A percentile compares a stretch with the other conserved stretches of the same genome.
phyloP scores from a whole-genome alignment of 257 asterid genomes.

The Buddleja alternifolia region DNA sequence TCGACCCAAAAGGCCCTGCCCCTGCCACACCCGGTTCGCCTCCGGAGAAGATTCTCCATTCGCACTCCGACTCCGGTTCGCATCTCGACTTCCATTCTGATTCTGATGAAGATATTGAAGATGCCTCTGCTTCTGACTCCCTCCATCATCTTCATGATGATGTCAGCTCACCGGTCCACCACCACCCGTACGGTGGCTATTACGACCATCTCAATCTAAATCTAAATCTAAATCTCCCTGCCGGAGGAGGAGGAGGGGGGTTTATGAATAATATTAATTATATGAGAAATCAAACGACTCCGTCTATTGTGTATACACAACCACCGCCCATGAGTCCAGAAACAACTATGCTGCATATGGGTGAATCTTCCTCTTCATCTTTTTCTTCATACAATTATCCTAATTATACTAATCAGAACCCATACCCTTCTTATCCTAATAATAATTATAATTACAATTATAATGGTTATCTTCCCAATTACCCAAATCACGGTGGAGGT shows the following conservation, averaged over 20 bases:
- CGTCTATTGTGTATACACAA: conserved; percentile 69
- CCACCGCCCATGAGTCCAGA: conserved; percentile 78
- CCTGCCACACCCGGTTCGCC: conserved; percentile 45
- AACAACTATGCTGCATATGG: conserved; percentile 68
- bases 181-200: conserved; percentile 47
- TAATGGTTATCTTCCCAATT: conserved; percentile 34
- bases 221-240: conserved; percentile 39
- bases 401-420: conserved; percentile 33
- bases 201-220: conserved; percentile 43
- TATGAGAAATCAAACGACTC: conserved; percentile 76
- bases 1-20: conserved; percentile 55
- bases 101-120: conserved; percentile 49
- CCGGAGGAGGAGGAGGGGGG: conserved; percentile 46
- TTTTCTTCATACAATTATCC: conserved; percentile 49
- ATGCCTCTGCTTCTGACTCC: conserved; percentile 52
- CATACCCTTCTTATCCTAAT: conserved; percentile 33
- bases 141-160: conserved; percentile 55
- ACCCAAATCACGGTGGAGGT: conserved; percentile 51
- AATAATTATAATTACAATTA: conserved; percentile 27
- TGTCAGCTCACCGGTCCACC: conserved; percentile 40
- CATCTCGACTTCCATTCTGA: conserved; percentile 80
- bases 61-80: conserved; percentile 76
- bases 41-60: conserved; percentile 41
- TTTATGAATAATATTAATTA: conserved; percentile 61
- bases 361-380: conserved; percentile 59